Conservation (phyloP, 2,329 filamentous ascomycete genomes). For the Aureobasidium sp. region DNA sequence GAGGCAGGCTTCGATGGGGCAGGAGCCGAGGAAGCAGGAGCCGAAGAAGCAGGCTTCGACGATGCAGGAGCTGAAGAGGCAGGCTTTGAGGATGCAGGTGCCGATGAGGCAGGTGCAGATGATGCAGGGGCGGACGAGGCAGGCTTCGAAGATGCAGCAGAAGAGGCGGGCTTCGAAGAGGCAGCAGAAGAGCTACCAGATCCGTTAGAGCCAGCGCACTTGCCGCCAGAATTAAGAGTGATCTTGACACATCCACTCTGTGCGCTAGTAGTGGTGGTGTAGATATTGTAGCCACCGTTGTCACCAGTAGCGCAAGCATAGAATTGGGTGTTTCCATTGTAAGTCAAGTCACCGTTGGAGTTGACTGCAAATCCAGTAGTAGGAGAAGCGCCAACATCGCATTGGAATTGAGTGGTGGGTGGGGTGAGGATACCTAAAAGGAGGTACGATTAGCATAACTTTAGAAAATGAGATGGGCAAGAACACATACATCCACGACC, state of each 20-base stretch:
- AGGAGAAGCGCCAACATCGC: slow-evolving; percentile 43
- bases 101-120: background rate
- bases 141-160: slow-evolving; percentile 7
- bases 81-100: background rate
- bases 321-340: slow-evolving; percentile 46
- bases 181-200: slow-evolving; percentile 2
- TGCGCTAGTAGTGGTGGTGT: slow-evolving; percentile 19
- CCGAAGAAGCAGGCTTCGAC: background rate
- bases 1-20: background rate
- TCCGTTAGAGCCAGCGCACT: slow-evolving; percentile 15
- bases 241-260: slow-evolving; percentile 20
- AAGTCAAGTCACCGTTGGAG: slow-evolving; percentile 45
- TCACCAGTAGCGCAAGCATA: slow-evolving; percentile 53
- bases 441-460: too few species aligned
- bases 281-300: slow-evolving; percentile 40
- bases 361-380: slow-evolving; percentile 46
- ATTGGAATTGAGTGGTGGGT: slow-evolving; percentile 53
- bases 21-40: background rate
- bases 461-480: slow-evolving; percentile 28
- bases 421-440: slow-evolving; percentile 45
- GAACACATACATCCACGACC: slow-evolving; percentile 57
- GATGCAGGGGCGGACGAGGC: background rate
- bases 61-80: background rate
- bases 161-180: background rate
- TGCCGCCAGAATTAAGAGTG: slow-evolving; percentile 21